These are phyloP conservation scores for Phytopythium ostracodes DNA, from an alignment of 352 stramenopile genomes.

Conservation along the genomic window DNA sequence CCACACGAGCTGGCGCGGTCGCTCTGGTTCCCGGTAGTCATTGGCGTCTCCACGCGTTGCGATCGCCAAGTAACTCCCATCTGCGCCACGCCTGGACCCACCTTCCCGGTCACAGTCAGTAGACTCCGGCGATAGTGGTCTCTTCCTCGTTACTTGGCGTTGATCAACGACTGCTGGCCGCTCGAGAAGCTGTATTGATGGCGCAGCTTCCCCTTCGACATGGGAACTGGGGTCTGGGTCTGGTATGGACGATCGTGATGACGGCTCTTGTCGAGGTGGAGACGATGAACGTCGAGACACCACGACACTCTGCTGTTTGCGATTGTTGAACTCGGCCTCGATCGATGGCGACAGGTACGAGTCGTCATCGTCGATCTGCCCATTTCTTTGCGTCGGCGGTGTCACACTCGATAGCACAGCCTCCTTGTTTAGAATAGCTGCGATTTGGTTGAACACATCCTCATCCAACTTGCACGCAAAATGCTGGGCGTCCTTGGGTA, in stretches of 20 bases:
- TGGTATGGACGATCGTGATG: not conserved
- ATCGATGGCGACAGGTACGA: not conserved
- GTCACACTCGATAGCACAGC: slow-evolving; percentile 22
- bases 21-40: not conserved
- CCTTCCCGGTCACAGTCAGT: no score
- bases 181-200: not conserved
- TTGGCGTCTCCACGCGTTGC: not conserved
- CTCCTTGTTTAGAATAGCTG: slow-evolving; percentile 26
- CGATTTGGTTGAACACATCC: slow-evolving; percentile 22
- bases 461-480: slow-evolving; percentile 29
- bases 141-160: not conserved
- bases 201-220: not conserved
- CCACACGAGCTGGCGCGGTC: not conserved
- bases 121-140: not conserved
- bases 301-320: not conserved
- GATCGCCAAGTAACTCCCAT: not conserved
- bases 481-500: slow-evolving; percentile 28
- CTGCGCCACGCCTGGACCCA: not conserved
- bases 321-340: not conserved
- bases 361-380: not conserved
- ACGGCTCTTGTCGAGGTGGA: not conserved
- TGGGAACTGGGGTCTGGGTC: not conserved
- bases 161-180: not conserved
- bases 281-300: not conserved
- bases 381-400: not conserved